These are phyloP conservation scores for Phytophthora tentaculata DNA, from an alignment of 352 stramenopile species.

Conservation along the genomic window DNA sequence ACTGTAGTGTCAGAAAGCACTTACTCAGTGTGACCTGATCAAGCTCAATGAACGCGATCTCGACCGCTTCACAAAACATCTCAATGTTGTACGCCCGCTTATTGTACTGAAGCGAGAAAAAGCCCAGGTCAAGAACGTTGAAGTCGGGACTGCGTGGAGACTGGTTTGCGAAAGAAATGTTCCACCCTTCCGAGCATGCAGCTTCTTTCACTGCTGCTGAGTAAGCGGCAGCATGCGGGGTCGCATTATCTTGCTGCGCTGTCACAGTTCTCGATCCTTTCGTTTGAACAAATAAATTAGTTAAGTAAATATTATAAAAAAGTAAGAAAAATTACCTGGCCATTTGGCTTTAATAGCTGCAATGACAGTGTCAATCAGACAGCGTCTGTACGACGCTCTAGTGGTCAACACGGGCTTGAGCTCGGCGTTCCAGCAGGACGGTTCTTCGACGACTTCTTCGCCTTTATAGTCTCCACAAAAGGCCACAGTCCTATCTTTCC, in stretches of 20 bases:
- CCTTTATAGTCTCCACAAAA: too few relatives aligned
- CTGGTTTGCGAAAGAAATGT: neutral
- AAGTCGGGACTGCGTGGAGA: neutral
- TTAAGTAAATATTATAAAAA: neutral
- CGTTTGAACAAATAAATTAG: neutral
- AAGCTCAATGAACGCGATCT: neutral
- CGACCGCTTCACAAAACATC: neutral
- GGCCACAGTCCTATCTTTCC: neutral
- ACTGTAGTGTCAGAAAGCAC: neutral
- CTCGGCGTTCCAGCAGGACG: neutral
- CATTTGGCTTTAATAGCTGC: neutral
- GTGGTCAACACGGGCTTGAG: neutral
- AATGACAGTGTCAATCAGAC: neutral
- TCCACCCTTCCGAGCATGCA: neutral
- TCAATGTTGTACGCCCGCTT: neutral
- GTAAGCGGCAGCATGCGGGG: neutral
- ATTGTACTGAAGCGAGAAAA: neutral
- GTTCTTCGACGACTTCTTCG: slow-evolving; percentile 1
- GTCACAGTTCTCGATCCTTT: neutral
- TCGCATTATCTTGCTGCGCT: neutral
- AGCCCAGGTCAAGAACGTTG: neutral
- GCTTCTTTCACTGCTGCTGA: neutral
- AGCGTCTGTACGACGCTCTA: neutral
- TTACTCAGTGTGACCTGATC: neutral
- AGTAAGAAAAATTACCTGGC: neutral